Evolutionary conservation across 768 basidiomycete genomes (phyloP).

Genomic region (Sarcodon aspratus): DNA sequence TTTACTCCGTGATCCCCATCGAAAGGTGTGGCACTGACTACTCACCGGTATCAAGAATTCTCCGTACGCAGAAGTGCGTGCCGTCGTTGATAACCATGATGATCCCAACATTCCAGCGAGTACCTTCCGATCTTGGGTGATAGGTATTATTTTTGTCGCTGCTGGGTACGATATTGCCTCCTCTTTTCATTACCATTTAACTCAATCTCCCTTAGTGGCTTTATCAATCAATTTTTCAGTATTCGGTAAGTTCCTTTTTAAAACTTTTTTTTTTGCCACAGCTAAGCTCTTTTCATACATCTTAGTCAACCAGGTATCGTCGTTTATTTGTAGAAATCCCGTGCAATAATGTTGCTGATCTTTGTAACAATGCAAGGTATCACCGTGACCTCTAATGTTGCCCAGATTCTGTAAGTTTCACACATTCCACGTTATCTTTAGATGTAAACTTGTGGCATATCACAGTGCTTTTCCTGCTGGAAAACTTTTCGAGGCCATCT

Average conservation of each 20-base stretch:
- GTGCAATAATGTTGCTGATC: too few relatives aligned
- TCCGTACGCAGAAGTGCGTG: conserved; percentile 82
- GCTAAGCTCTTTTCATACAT: too few relatives aligned
- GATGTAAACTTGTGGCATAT: too few relatives aligned
- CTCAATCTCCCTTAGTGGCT: background rate
- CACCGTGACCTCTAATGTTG: conserved; percentile 21
- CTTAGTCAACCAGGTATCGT: too few relatives aligned
- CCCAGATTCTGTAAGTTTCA: conserved; percentile 39
- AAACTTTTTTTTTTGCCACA: too few relatives aligned
- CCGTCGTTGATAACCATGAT: conserved; percentile 71
- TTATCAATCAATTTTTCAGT: background rate
- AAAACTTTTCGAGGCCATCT: conserved; percentile 50
- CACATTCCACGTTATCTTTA: too few relatives aligned
- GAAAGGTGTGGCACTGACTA: too few relatives aligned
- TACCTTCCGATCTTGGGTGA: conserved; percentile 66
- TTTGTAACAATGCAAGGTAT: background rate
- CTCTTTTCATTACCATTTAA: background rate
- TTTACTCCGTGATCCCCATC: too few relatives aligned
- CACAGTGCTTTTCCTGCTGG: conserved; percentile 53
- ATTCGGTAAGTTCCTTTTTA: background rate
- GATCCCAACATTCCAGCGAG: conserved; percentile 71
- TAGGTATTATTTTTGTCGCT: conserved; percentile 47
- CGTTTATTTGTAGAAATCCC: too few relatives aligned
- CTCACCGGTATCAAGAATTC: conserved; percentile 46
- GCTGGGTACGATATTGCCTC: background rate